phyloP scores from a whole-genome alignment of 2,329 filamentous ascomycete species.

The Coleophoma cylindrospora region DNA sequence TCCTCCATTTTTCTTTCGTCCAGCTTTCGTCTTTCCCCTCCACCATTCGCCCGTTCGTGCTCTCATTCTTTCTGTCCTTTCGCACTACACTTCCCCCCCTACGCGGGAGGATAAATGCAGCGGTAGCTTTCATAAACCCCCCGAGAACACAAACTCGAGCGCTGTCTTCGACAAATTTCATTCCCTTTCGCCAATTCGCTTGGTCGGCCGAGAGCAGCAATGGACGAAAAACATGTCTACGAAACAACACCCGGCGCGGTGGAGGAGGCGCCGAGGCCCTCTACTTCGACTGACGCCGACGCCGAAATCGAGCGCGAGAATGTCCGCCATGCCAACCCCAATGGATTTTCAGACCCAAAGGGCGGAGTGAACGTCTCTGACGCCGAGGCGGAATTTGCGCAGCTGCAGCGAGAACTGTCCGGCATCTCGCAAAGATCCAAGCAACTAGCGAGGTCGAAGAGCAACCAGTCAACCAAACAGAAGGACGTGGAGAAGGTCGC shows the following conservation, averaged over 20 bases:
- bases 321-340: slow-evolving; percentile 34
- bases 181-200: too few relatives aligned
- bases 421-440: slow-evolving; percentile 49
- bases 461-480: slow-evolving; percentile 18
- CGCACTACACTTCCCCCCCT: too few relatives aligned
- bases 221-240: neutral
- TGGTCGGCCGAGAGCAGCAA: neutral
- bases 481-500: slow-evolving; percentile 57
- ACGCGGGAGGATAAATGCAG: too few relatives aligned
- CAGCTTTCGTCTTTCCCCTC: too few relatives aligned
- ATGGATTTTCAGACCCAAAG: slow-evolving; percentile 34
- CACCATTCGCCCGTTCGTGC: too few relatives aligned
- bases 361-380: slow-evolving; percentile 48
- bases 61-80: too few relatives aligned
- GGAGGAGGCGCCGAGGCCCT: neutral
- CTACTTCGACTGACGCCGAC: slow-evolving; percentile 19
- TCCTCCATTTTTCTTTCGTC: too few relatives aligned
- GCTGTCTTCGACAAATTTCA: too few relatives aligned
- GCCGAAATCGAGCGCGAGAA: slow-evolving; percentile 34
- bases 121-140: too few relatives aligned
- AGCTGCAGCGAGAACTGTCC: slow-evolving; percentile 58
- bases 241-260: neutral
- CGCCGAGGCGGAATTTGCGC: slow-evolving; percentile 66
- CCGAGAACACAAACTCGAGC: too few relatives aligned
- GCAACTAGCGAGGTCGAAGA: slow-evolving; percentile 43